Base-by-base conservation (phyloP, 495 filamentous ascomycete species). In the Amorphotheca resinae region DNA sequence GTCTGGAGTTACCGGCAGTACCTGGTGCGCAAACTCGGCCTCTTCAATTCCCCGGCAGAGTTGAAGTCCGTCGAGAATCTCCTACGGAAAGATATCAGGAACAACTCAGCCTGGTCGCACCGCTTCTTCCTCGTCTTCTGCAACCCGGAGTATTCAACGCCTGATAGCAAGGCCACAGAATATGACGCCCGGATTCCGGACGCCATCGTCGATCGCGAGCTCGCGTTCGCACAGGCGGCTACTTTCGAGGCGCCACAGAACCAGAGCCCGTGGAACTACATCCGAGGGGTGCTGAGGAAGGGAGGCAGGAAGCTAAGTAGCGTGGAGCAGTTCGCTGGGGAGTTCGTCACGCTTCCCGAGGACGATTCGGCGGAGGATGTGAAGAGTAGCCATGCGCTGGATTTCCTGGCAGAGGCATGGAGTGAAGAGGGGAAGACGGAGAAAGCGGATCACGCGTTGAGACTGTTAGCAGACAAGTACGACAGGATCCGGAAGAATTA, bases 81-180 rank as follows among this genome's bases (percentile, higher is more conserved):
- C 51, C 66, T 96, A 15, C 60, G 69, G 39, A 62, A 70, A 8
- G 91, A 98, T 61, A 78, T 96, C 38, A 71, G 86, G 51, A 98
- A 98, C 62, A 98, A 98, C 59, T 87, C 80, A 21, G 91, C 88
- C 23, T 98, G 91, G 91, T 93, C 87, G 50, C 93, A 98, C 65
- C 77, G 91, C 9, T 96, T 85, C 66, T 93, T 86, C 61, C 50
- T 96, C 5, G 75, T 91, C 2, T 94, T 96, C 57, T 82, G 81
- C 0, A 58, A 75, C 67, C 77, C 71, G 7, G 52, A 42, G 6
- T 46, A 62, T 37, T 57, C 61, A 12, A 78, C 77, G 41, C 60
- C 64, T 2, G 71, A 65, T 21, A 42, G 61, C 5, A 59, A 59
- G 16, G 60, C 62, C 2, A 66, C 62, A 1, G 65, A 71, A 21